Evolutionary conservation across 441 rosid species (phyloP).

Genomic region (Viola pubescens): DNA sequence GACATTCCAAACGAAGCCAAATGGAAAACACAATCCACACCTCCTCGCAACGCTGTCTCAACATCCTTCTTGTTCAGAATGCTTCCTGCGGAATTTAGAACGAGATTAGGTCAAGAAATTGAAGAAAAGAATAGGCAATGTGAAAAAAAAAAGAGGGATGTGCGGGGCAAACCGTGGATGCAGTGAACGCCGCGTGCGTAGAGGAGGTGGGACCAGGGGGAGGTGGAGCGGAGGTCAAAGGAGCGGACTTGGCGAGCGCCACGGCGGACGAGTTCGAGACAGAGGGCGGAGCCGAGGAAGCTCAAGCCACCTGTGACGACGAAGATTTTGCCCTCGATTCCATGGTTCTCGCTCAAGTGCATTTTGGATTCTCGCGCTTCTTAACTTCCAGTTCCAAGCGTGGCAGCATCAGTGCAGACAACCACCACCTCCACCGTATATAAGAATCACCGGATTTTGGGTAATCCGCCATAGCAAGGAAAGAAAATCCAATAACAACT

Average conservation of each 20-base stretch:
- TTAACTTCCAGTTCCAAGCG: neutral
- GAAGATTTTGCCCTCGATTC: conserved; percentile 53
- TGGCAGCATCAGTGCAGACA: no score
- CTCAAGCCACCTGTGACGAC: conserved; percentile 77
- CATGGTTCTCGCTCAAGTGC: conserved; percentile 23
- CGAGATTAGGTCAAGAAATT: no score
- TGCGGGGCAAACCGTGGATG: conserved; percentile 40
- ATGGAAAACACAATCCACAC: conserved; percentile 69
- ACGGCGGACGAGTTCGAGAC: conserved; percentile 72
- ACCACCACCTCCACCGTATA: no score
- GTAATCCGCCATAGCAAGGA: no score
- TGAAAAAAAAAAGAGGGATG: neutral
- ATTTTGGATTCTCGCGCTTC: neutral
- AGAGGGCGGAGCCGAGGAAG: conserved; percentile 68
- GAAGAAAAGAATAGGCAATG: neutral
- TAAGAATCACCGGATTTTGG: no score
- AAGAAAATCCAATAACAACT: no score
- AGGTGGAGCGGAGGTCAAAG: conserved; percentile 48
- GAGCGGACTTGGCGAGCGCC: conserved; percentile 89
- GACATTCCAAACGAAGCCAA: conserved; percentile 95
- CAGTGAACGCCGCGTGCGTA: conserved; percentile 37
- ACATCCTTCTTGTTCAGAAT: conserved; percentile 49
- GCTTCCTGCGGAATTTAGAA: conserved; percentile 37
- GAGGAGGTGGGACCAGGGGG: conserved; percentile 60
- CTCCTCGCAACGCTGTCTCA: conserved; percentile 50